Evolutionary conservation across 1,139 yeast species (phyloP).

Genomic region (Protomyces lactucae-debilis): DNA sequence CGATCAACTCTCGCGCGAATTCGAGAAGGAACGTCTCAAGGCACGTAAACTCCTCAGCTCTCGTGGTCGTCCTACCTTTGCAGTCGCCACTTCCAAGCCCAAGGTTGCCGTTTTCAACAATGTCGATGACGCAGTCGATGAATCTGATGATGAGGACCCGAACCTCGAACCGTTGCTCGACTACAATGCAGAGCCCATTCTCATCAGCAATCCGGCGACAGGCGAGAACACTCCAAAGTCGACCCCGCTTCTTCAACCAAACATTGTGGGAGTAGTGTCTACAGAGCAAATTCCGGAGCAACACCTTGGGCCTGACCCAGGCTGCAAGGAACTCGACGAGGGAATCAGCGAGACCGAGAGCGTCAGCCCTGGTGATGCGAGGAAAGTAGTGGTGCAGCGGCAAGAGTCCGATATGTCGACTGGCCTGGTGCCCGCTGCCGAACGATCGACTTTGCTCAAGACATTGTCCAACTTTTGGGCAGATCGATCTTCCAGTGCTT

Average conservation of each 20-base stretch:
- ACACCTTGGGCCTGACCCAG: not conserved
- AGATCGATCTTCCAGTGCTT: conserved; percentile 87
- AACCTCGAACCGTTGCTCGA: conserved; percentile 25
- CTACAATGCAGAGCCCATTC: conserved; percentile 10
- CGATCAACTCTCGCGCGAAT: conserved; percentile 76
- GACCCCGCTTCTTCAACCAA: not conserved
- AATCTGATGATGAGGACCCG: conserved; percentile 39
- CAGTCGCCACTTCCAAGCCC: conserved; percentile 74
- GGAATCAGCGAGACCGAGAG: not conserved
- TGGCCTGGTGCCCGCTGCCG: conserved; percentile 42
- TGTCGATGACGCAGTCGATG: conserved; percentile 76
- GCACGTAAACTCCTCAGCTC: conserved; percentile 62
- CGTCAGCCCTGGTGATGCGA: not conserved
- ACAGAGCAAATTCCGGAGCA: conserved; percentile 15
- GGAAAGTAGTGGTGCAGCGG: not conserved
- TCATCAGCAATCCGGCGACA: conserved; percentile 10
- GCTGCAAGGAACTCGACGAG: not conserved
- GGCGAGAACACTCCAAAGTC: conserved; percentile 8
- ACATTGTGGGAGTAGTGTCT: not conserved
- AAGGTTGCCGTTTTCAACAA: conserved; percentile 87
- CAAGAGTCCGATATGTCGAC: not conserved
- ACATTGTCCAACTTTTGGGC: conserved; percentile 94
- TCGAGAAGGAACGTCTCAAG: conserved; percentile 77
- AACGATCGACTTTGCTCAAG: conserved; percentile 70
- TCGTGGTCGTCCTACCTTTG: conserved; percentile 65